Evolutionary conservation across 495 filamentous ascomycete species (phyloP).

Genomic region (Halenospora varia): DNA sequence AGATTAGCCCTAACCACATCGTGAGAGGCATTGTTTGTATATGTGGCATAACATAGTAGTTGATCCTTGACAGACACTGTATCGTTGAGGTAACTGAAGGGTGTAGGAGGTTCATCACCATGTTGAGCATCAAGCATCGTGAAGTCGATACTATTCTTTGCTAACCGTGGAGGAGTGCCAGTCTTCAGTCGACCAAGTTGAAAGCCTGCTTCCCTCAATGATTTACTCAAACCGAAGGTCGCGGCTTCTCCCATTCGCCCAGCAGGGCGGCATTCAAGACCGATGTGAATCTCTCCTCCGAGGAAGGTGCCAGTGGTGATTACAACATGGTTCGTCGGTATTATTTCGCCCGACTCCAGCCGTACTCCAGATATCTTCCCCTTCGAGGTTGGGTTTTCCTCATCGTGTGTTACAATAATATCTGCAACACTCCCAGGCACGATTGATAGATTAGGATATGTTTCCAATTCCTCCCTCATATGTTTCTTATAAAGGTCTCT

Average conservation of each 20-base stretch:
- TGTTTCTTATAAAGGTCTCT: constrained; percentile 82
- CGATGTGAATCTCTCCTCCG: constrained; percentile 95
- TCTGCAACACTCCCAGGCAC: constrained; percentile 88
- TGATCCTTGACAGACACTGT: constrained; percentile 74
- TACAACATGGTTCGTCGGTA: constrained; percentile 75
- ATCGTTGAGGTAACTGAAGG: constrained; percentile 88
- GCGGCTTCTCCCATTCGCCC: constrained; percentile 94
- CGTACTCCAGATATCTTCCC: constrained; percentile 78
- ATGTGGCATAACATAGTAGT: constrained; percentile 75
- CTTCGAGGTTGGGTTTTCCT: constrained; percentile 29
- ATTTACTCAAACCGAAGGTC: constrained; percentile 90
- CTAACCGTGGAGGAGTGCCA: constrained; percentile 86
- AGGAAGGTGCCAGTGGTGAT: constrained; percentile 97
- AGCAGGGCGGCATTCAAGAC: constrained; percentile 75
- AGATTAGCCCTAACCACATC: constrained; percentile 82
- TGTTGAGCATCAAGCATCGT: constrained; percentile 61
- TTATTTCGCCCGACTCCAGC: constrained; percentile 83
- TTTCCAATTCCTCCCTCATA: constrained; percentile 82
- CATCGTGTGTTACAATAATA: constrained; percentile 65
- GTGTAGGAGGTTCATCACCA: constrained; percentile 82
- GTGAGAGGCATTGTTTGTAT: constrained; percentile 80
- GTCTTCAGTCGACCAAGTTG: constrained; percentile 90
- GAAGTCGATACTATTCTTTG: constrained; percentile 80
- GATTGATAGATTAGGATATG: constrained; percentile 72
- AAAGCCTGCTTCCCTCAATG: constrained; percentile 85